Percentiles rank a stretch among this genome's conserved stretches.
phyloP scores from a whole-genome alignment of 768 basidiomycete species.

The Hirschioporus abietinus region DNA sequence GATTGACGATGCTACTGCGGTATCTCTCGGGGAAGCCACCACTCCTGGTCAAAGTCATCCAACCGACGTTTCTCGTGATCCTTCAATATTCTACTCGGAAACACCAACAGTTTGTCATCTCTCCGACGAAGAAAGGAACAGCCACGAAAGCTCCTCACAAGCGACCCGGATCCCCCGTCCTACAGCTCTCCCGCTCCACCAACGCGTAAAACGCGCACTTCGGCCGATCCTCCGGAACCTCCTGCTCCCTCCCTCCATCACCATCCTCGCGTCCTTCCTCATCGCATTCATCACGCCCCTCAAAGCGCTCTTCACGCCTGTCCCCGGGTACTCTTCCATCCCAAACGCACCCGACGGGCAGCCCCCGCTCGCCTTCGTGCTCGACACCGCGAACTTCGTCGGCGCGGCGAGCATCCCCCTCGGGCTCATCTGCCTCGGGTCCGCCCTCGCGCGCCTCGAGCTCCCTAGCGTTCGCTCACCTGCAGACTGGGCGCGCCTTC shows the following conservation, averaged over 20 bases:
- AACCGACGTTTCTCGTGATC: background rate
- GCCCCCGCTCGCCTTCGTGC: conserved; percentile 60
- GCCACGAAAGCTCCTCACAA: background rate
- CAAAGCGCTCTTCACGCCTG: conserved; percentile 54
- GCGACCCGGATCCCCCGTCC: background rate
- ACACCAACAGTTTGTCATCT: background rate
- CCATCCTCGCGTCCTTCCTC: conserved; percentile 49
- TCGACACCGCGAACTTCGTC: conserved; percentile 53
- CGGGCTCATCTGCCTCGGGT: conserved; percentile 57
- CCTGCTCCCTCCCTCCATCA: conserved; percentile 42
- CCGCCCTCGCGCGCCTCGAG: conserved; percentile 53
- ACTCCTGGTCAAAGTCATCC: background rate
- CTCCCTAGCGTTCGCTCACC: conserved; percentile 31
- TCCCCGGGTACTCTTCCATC: conserved; percentile 35
- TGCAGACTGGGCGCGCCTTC: conserved; percentile 36
- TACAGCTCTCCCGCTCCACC: background rate
- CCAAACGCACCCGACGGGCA: conserved; percentile 57
- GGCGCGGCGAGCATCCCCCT: conserved; percentile 61
- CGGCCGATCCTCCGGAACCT: conserved; percentile 43
- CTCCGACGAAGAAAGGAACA: background rate
- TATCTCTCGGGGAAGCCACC: background rate
- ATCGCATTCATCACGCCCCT: conserved; percentile 52
- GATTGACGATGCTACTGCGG: conserved; percentile 6
- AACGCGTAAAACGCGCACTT: conserved; percentile 55
- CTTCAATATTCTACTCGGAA: background rate